A percentile compares a stretch with the other conserved stretches of the same genome.
Conservation (phyloP, 192 early-diverging fungal genomes). For the Linnemannia schmuckeri region DNA sequence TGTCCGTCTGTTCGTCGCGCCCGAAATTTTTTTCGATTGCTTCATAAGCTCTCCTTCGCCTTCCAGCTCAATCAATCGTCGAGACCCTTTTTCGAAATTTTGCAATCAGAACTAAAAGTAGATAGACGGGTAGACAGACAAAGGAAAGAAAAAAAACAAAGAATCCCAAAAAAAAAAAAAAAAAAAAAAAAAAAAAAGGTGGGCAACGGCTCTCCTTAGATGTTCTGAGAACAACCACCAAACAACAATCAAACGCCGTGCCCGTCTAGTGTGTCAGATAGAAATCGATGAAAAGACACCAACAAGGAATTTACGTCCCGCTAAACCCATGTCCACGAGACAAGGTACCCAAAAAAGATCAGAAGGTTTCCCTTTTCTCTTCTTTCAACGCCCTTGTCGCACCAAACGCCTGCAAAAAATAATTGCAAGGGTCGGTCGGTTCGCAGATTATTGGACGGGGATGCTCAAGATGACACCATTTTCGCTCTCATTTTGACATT, state of each 20-base stretch:
- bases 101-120: neutral
- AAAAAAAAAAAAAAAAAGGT: neutral
- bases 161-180: too few relatives aligned
- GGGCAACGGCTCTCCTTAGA: neutral
- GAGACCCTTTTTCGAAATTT: neutral
- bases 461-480: slow-evolving; percentile 37
- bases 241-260: neutral
- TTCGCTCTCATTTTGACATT: slow-evolving; percentile 33
- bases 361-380: too few relatives aligned
- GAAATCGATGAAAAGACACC: neutral
- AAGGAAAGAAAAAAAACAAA: too few relatives aligned
- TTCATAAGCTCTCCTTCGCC: neutral
- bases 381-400: neutral
- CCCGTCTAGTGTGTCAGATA: neutral
- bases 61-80: neutral
- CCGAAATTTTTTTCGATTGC: too few relatives aligned
- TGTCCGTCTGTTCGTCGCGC: neutral
- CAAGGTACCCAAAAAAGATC: neutral
- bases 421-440: neutral
- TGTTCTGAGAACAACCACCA: too few relatives aligned
- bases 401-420: neutral
- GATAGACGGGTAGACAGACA: neutral
- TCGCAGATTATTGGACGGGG: neutral
- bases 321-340: slow-evolving; percentile 6
- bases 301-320: neutral